Percentiles rank a stretch among this genome's conserved stretches.
Evolutionary conservation across 1,284 basidiomycete species (phyloP).

Genomic region (Sparassis latifolia): DNA sequence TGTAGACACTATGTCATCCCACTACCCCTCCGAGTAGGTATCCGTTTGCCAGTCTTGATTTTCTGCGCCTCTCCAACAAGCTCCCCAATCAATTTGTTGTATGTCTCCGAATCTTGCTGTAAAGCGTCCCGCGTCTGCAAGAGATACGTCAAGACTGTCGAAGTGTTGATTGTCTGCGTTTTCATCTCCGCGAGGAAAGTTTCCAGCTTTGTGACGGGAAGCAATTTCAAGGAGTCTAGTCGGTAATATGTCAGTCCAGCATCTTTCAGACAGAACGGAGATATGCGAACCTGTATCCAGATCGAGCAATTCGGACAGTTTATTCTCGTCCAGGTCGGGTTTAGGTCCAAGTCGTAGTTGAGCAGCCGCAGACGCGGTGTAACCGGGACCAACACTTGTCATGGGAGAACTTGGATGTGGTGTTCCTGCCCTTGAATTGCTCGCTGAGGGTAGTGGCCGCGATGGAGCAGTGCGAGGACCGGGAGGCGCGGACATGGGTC

Average conservation of each 20-base stretch:
- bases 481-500: constrained; percentile 74
- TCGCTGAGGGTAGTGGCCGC: constrained; percentile 29
- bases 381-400: constrained; percentile 19
- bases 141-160: constrained; percentile 69
- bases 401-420: constrained; percentile 55
- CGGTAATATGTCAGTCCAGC: background rate
- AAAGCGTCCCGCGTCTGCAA: constrained; percentile 79
- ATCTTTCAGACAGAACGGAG: background rate
- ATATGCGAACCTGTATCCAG: constrained; percentile 56
- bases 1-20: constrained; percentile 25
- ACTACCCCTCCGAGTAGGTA: constrained; percentile 44
- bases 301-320: constrained; percentile 59
- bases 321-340: constrained; percentile 63
- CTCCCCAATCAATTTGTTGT: constrained; percentile 76
- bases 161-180: constrained; percentile 65
- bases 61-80: constrained; percentile 80
- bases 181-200: constrained; percentile 61
- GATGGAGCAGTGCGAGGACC: constrained; percentile 41
- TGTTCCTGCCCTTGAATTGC: constrained; percentile 29
- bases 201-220: constrained; percentile 63
- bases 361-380: constrained; percentile 26
- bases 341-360: constrained; percentile 66
- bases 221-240: constrained; percentile 63
- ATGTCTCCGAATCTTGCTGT: constrained; percentile 83
- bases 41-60: constrained; percentile 53